Evolutionary conservation across 192 early-diverging fungal genomes (phyloP).

Genomic region (Martensiomyces pterosporus): DNA sequence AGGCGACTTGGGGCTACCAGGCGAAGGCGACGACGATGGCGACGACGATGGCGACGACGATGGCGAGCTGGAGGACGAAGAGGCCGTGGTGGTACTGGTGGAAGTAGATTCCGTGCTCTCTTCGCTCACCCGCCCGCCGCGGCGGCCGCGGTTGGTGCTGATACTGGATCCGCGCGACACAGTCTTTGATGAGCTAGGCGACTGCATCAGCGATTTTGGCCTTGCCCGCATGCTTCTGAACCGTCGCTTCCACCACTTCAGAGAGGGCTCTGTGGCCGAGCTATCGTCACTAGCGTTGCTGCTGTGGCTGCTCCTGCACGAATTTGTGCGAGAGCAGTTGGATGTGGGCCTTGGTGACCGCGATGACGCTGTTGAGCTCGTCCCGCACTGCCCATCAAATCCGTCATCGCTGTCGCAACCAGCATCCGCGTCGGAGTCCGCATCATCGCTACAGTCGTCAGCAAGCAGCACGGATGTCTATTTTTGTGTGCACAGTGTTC

Average conservation of each 20-base stretch:
- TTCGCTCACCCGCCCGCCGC: not conserved
- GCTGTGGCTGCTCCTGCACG: slow-evolving; percentile 30
- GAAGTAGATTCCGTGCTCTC: not conserved
- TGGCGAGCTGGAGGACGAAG: no score
- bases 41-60: no score
- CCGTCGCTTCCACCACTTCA: slow-evolving; percentile 38
- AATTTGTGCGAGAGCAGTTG: slow-evolving; percentile 39
- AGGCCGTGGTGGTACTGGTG: no score
- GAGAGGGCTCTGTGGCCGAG: slow-evolving; percentile 27
- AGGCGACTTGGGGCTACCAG: no score
- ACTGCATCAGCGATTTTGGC: not conserved
- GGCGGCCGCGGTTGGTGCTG: no score
- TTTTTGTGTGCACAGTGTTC: no score
- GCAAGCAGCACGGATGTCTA: not conserved
- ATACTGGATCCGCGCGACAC: not conserved
- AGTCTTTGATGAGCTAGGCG: not conserved
- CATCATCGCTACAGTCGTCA: slow-evolving; percentile 12
- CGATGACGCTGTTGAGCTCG: slow-evolving; percentile 13
- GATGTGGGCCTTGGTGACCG: slow-evolving; percentile 24
- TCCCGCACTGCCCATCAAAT: slow-evolving; percentile 33
- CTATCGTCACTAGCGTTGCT: slow-evolving; percentile 24
- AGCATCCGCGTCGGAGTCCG: slow-evolving; percentile 12
- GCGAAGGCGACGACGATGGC: no score
- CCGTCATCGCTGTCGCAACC: slow-evolving; percentile 29
- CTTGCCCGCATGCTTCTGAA: slow-evolving; percentile 10